These are phyloP conservation scores for Candida dendrica DNA, from an alignment of 805 yeast genomes.

Conservation along the genomic window DNA sequence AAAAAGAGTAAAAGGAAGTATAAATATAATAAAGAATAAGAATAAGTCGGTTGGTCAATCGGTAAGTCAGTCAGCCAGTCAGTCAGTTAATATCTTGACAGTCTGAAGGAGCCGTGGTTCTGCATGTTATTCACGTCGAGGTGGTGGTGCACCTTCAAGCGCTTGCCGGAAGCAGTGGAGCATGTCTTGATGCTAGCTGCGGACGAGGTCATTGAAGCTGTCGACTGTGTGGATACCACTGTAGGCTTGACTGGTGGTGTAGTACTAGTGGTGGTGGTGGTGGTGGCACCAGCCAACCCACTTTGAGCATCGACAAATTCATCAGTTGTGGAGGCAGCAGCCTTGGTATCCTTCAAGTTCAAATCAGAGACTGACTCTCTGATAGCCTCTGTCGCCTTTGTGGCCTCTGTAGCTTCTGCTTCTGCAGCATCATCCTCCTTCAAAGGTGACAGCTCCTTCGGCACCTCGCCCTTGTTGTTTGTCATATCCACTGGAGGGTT, in stretches of 20 bases:
- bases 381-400: neutral
- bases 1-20: no score
- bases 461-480: neutral
- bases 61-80: no score
- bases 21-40: no score
- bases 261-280: neutral
- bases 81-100: neutral
- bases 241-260: no score
- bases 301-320: neutral
- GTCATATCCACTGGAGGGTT: neutral
- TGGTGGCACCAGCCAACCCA: neutral
- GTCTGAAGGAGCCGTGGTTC: conserved; percentile 3
- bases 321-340: neutral
- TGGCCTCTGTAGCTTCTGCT: no score
- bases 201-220: neutral
- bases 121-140: conserved; percentile 13
- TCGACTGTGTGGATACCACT: neutral
- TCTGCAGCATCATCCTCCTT: neutral
- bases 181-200: conserved; percentile 1
- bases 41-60: no score
- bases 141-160: conserved; percentile 17
- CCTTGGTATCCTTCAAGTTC: neutral
- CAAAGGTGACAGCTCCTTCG: conserved; percentile 1
- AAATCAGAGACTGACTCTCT: neutral
- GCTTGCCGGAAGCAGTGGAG: conserved; percentile 3